These are phyloP conservation scores for Nakazawaea wickerhamii DNA, from an alignment of 805 yeast species.

Conservation along the genomic window DNA sequence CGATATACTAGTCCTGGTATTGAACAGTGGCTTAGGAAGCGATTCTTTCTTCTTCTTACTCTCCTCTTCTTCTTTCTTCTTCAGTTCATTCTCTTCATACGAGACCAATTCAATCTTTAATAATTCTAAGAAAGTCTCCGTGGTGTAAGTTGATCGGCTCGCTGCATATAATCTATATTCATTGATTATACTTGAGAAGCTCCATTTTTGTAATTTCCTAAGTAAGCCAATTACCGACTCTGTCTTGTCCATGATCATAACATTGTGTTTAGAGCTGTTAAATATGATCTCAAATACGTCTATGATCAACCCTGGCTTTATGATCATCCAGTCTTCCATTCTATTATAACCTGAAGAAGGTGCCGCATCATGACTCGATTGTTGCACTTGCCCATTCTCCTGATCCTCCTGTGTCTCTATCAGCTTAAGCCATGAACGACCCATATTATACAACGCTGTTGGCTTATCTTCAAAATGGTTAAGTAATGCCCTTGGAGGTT, in stretches of 20 bases:
- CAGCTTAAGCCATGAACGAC: slow-evolving; percentile 36
- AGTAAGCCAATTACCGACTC: slow-evolving; percentile 76
- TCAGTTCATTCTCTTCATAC: slow-evolving; percentile 23
- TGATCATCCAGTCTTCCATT: slow-evolving; percentile 62
- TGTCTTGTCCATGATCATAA: slow-evolving; percentile 73
- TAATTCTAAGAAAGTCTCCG: slow-evolving; percentile 78
- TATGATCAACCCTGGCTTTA: slow-evolving; percentile 59
- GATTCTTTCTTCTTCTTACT: slow-evolving; percentile 8
- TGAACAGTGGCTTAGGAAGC: slow-evolving; percentile 4
- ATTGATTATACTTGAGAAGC: slow-evolving; percentile 72
- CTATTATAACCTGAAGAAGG: slow-evolving; percentile 12
- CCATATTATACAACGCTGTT: slow-evolving; percentile 46
- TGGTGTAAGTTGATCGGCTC: slow-evolving; percentile 66
- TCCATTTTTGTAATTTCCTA: slow-evolving; percentile 85
- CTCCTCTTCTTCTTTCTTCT: slow-evolving; percentile 15
- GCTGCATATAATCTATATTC: slow-evolving; percentile 80
- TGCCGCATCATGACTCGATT: background rate
- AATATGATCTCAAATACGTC: slow-evolving; percentile 62
- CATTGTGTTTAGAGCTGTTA: slow-evolving; percentile 58
- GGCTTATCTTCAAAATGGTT: slow-evolving; percentile 55
- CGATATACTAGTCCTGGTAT: slow-evolving; percentile 4
- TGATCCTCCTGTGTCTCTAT: slow-evolving; percentile 16
- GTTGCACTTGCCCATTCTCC: slow-evolving; percentile 13
- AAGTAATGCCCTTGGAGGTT: slow-evolving; percentile 68
- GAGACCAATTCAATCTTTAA: slow-evolving; percentile 50